Percentiles rank a stretch among this genome's conserved stretches.
phyloP scores from a whole-genome alignment of 139 green algal species.

The Chara braunii region DNA sequence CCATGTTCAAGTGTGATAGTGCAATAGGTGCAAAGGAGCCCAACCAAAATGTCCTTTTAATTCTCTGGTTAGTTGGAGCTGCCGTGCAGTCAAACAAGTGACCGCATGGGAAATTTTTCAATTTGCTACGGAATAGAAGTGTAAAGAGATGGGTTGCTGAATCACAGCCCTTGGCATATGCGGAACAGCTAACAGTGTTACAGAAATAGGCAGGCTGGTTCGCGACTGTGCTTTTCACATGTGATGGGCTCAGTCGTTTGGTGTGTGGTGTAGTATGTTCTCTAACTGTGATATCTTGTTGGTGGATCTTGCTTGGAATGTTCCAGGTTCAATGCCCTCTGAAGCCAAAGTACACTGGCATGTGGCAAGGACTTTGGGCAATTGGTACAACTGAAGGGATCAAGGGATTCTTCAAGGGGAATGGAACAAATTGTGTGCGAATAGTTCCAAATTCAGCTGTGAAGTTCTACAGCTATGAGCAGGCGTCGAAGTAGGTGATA shows the following conservation, averaged over 20 bases:
- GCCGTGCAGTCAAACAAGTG: no score
- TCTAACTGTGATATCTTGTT: constrained; percentile 60
- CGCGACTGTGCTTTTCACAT: not conserved
- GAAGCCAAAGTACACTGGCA: constrained; percentile 77
- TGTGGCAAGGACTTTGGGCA: constrained; percentile 51
- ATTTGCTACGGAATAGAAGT: no score
- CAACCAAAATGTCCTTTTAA: no score
- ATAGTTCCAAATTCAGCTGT: constrained; percentile 96
- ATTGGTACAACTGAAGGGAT: constrained; percentile 81
- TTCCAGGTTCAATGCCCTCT: constrained; percentile 77
- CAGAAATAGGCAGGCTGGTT: not conserved
- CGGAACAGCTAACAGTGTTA: not conserved
- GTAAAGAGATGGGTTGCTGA: not conserved
- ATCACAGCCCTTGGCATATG: not conserved
- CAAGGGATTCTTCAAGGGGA: constrained; percentile 88
- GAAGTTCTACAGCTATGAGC: constrained; percentile 96
- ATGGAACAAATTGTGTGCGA: constrained; percentile 93
- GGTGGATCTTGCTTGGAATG: constrained; percentile 19
- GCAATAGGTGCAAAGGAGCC: no score
- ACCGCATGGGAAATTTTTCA: no score
- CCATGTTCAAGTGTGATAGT: no score
- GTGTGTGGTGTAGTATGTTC: not conserved
- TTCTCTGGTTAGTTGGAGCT: no score
- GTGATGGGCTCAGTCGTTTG: not conserved
- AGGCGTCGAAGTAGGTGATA: constrained; percentile 54